Base-by-base conservation (phyloP, 345 rosid species). In the Adansonia digitata region DNA sequence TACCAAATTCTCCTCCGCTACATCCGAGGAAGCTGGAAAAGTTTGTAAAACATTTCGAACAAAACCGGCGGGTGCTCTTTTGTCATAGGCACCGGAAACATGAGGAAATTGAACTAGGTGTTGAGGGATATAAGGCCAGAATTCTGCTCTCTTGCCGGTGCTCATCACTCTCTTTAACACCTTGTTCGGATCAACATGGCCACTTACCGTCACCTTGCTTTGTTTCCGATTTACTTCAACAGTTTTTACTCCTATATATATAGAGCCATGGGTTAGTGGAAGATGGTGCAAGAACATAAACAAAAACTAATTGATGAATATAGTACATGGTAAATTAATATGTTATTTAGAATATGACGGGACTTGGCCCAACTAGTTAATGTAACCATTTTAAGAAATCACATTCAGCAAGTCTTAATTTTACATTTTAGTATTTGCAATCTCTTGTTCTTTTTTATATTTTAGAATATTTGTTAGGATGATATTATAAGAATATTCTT, bases 71-170 rank as follows among this genome's bases (percentile, higher is more conserved):
- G 95, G 95, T 8, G 95, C 95, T 65, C 77, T 78, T 61, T 87
- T 87, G 84, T 90, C 92, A 20, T 90, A 90, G 49, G 74, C 88
- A 11, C 87, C 87, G 0, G 88, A 5, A 7, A 69, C 88, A 22
- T 85, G 74, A 15, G 95, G 95, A 70, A 84, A 79, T 75, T 81
- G 67, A 14, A 82, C 95, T 9, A 90, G 71, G 48, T 90, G 90
- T 65, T 90, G 95, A 7, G 91, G 88, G 35, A 90, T 78, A 70
- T 90, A 90, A 9, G 95, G 95, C 95, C 95, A 90, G 63, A 88
- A 84, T 68, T 90, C 95, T 6, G 95, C 95, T 63, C 73, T 75
- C 72, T 90, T 90, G 0, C 95, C 95, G 0, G 92, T 90, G 67
- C 84, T 84, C 78, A 84, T 88, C 76, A 90, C 86, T 72, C 77